Base-by-base conservation (phyloP, 495 filamentous ascomycete genomes). In the Neurospora cerealis region DNA sequence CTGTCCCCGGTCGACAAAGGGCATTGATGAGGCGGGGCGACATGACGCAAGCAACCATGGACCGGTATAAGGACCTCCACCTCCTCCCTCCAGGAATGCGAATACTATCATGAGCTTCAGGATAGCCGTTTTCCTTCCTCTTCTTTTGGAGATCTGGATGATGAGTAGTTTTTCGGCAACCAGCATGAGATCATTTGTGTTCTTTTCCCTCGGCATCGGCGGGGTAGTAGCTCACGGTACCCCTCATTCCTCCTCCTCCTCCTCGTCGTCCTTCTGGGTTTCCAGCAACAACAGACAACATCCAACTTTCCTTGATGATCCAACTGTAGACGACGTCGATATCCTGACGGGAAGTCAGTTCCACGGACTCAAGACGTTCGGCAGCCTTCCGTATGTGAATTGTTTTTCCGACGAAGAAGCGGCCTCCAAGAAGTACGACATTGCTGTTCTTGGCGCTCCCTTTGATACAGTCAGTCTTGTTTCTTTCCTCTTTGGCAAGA, bases 371-470 rank as follows among this genome's bases (percentile, higher is more conserved):
- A 88, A 88, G 6, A 93, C 93, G 15, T 97, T 94, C 78, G 93
- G 91, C 37, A 88, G 91, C 73, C 81, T 96, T 5, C 88, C 90
- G 2, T 96, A 95, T 82, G 89, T 88, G 72, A 93, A 93, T 41
- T 96, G 93, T 77, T 85, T 96, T 7, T 93, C 87, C 48, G 88
- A 93, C 41, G 84, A 87, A 21, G 77, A 77, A 2, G 89, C 85
- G 42, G 85, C 90, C 15, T 38, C 40, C 21, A 66, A 72, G 71
- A 89, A 85, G 77, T 96, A 90, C 77, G 93, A 96, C 74, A 95
- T 96, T 81, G 93, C 93, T 36, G 92, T 96, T 80, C 78, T 96
- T 37, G 93, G 92, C 36, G 86, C 86, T 10, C 86, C 86, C 9
- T 87, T 87, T 72, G 86, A 88, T 71, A 88, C 86, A 19, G 54